Conservation (phyloP, 805 yeast genomes). For the Zygoascus biomembranicola region DNA sequence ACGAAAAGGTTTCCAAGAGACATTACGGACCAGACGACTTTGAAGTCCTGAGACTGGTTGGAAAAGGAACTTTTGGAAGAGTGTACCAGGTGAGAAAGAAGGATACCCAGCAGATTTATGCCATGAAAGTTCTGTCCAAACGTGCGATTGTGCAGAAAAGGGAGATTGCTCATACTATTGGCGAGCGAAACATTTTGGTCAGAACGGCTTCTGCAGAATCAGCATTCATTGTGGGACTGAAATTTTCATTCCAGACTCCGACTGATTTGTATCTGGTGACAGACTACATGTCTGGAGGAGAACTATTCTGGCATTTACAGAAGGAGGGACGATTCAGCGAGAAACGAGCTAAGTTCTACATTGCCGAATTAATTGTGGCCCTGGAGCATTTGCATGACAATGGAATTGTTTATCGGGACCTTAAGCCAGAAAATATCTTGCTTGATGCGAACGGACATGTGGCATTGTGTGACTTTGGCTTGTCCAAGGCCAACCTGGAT, state of each 20-base stretch:
- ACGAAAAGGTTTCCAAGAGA: constrained; percentile 57
- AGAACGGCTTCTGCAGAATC: constrained; percentile 82
- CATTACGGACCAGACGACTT: constrained; percentile 86
- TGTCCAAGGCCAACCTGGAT: constrained; percentile 85
- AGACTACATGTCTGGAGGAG: constrained; percentile 98
- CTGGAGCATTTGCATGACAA: constrained; percentile 91
- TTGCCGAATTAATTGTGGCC: constrained; percentile 91
- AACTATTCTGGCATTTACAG: constrained; percentile 92
- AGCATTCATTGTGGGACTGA: constrained; percentile 92
- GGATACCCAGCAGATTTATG: constrained; percentile 86
- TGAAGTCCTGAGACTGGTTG: constrained; percentile 80
- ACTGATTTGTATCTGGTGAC: constrained; percentile 87
- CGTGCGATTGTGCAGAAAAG: constrained; percentile 93
- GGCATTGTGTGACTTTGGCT: constrained; percentile 94
- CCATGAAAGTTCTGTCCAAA: constrained; percentile 94
- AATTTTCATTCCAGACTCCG: constrained; percentile 94
- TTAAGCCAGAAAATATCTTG: constrained; percentile 93
- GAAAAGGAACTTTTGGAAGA: constrained; percentile 97
- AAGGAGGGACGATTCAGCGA: constrained; percentile 92
- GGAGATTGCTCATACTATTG: constrained; percentile 96
- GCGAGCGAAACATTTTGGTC: constrained; percentile 90
- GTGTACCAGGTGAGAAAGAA: constrained; percentile 91
- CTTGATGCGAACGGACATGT: constrained; percentile 96
- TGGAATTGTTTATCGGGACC: constrained; percentile 92
- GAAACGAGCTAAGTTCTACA: constrained; percentile 91